Evolutionary conservation across 1,139 yeast species (phyloP).

Genomic region (Lodderomyces metapsilosis): DNA sequence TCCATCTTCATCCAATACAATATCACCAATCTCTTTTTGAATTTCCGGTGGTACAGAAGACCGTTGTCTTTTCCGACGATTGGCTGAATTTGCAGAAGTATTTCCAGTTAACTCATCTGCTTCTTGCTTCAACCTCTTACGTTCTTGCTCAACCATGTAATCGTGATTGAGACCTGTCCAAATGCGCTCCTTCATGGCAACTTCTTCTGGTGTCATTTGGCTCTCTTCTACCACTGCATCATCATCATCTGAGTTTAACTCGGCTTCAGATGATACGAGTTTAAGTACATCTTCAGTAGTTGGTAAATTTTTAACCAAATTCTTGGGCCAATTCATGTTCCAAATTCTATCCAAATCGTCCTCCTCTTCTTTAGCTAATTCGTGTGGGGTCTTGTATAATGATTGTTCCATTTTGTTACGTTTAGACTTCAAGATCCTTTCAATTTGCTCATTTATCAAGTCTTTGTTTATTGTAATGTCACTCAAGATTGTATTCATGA

Average conservation of each 20-base stretch:
- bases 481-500: slow-evolving; percentile 21
- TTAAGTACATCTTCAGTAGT: slow-evolving; percentile 53
- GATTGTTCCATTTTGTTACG: slow-evolving; percentile 14
- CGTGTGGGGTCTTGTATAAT: slow-evolving; percentile 16
- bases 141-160: slow-evolving; percentile 80
- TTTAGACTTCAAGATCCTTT: slow-evolving; percentile 17
- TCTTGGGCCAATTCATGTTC: slow-evolving; percentile 49
- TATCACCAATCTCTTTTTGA: slow-evolving; percentile 34
- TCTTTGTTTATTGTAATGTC: slow-evolving; percentile 25
- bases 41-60: slow-evolving; percentile 19
- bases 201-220: slow-evolving; percentile 65
- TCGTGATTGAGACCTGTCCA: slow-evolving; percentile 92
- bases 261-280: slow-evolving; percentile 58
- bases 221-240: slow-evolving; percentile 70
- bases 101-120: slow-evolving; percentile 84
- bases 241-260: slow-evolving; percentile 63
- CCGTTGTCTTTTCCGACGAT: slow-evolving; percentile 38
- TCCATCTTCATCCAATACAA: slow-evolving; percentile 46
- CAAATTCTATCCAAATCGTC: slow-evolving; percentile 13
- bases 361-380: slow-evolving; percentile 9
- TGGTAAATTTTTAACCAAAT: slow-evolving; percentile 51
- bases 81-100: slow-evolving; percentile 44
- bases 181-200: slow-evolving; percentile 65
- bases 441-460: slow-evolving; percentile 13
- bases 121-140: slow-evolving; percentile 76